phyloP scores from a whole-genome alignment of 2,329 filamentous ascomycete species.

The Penicillium digitatum region DNA sequence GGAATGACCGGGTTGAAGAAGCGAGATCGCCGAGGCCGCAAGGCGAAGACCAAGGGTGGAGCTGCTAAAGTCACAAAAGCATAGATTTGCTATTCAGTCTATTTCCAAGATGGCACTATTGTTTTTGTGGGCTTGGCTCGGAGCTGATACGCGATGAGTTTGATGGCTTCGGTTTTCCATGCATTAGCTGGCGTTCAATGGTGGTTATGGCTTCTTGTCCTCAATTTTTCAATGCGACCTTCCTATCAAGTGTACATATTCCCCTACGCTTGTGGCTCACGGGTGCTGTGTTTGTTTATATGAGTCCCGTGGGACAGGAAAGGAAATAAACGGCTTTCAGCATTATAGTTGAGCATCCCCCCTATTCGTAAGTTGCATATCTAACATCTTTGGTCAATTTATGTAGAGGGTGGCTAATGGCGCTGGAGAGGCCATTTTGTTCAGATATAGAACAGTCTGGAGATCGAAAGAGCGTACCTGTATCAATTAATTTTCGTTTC shows the following conservation, averaged over 20 bases:
- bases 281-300: conserved; percentile 6
- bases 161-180: conserved; percentile 14
- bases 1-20: conserved; percentile 91
- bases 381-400: background rate
- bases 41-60: conserved; percentile 55
- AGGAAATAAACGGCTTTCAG: conserved; percentile 1
- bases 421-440: no score
- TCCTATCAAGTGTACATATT: conserved; percentile 20
- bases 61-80: conserved; percentile 33
- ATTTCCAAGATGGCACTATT: background rate
- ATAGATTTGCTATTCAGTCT: conserved; percentile 17
- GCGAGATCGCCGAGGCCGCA: conserved; percentile 69
- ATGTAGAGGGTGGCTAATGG: background rate
- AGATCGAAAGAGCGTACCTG: background rate
- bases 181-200: conserved; percentile 28
- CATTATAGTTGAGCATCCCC: background rate
- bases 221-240: conserved; percentile 9
- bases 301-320: background rate
- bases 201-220: conserved; percentile 8
- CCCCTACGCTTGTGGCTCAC: conserved; percentile 4
- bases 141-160: background rate
- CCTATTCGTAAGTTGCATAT: background rate
- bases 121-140: background rate
- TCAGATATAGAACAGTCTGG: background rate
- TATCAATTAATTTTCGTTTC: conserved; percentile 5